phyloP scores from a whole-genome alignment of 805 yeast species.

The Candida easanensis region DNA sequence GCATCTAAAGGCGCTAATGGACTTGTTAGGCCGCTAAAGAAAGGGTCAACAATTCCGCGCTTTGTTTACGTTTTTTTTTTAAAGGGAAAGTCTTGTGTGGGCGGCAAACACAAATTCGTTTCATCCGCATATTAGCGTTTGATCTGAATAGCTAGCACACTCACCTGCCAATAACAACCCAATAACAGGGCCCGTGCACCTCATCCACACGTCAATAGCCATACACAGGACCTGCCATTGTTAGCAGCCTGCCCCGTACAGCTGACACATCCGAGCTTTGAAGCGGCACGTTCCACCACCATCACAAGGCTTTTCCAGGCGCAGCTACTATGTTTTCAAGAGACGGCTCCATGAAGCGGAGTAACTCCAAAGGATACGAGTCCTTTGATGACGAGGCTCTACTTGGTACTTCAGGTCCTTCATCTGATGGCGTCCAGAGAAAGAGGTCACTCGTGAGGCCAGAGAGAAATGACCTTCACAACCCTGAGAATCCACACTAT shows the following conservation, averaged over 20 bases:
- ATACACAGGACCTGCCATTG: too few species aligned
- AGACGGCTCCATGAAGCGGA: constrained; percentile 24
- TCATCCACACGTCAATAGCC: too few species aligned
- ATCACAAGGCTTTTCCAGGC: neutral
- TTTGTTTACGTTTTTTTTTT: neutral
- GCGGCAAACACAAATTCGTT: neutral
- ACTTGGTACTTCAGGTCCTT: constrained; percentile 24
- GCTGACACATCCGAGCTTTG: too few species aligned
- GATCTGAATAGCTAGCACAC: too few species aligned
- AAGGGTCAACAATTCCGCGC: neutral
- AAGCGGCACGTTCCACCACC: neutral
- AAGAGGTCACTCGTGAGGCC: constrained; percentile 80
- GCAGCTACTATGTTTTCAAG: constrained; percentile 23
- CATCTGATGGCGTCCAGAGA: constrained; percentile 27
- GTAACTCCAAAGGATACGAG: constrained; percentile 22
- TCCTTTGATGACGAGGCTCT: constrained; percentile 34
- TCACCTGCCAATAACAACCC: neutral
- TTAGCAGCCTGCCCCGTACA: too few species aligned
- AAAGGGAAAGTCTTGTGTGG: neutral
- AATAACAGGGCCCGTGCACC: too few species aligned
- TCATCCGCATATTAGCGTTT: too few species aligned
- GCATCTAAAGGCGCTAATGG: too few species aligned
- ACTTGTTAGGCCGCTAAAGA: neutral
- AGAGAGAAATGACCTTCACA: constrained; percentile 67
- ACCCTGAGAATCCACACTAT: constrained; percentile 69